A percentile compares a stretch with the other conserved stretches of the same genome.
These are phyloP conservation scores for Magnolia sinica DNA, from an alignment of 164 flowering plant genomes.

Conservation along the genomic window DNA sequence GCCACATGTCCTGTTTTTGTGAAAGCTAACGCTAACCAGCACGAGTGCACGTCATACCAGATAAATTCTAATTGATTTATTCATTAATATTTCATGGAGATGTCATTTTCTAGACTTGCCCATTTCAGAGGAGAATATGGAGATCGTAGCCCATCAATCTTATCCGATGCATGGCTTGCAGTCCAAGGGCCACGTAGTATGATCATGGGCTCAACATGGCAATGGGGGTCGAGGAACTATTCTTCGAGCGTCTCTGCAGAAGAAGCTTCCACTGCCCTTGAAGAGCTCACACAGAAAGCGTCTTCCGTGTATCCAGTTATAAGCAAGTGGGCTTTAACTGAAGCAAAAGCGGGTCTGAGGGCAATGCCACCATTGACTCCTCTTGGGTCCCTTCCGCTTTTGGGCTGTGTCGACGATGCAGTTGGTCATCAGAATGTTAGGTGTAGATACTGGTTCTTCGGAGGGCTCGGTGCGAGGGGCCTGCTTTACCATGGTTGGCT, in stretches of 20 bases:
- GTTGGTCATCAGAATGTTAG: conserved; percentile 22
- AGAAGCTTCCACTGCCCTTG: conserved; percentile 66
- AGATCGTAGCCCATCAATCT: conserved; percentile 65
- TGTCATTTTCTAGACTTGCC: background rate
- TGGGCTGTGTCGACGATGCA: conserved; percentile 66
- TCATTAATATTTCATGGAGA: background rate
- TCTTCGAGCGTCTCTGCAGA: conserved; percentile 49
- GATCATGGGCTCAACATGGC: conserved; percentile 94
- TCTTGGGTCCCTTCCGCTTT: conserved; percentile 75
- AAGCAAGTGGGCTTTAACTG: conserved; percentile 50
- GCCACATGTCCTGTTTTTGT: too few species aligned
- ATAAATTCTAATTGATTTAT: too few species aligned
- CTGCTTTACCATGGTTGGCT: conserved; percentile 85
- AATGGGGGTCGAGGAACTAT: conserved; percentile 76
- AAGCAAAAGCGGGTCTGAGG: conserved; percentile 79
- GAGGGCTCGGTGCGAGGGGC: conserved; percentile 94
- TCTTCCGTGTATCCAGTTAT: conserved; percentile 65
- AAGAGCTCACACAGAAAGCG: conserved; percentile 73
- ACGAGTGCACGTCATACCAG: too few species aligned
- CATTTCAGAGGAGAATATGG: conserved; percentile 55
- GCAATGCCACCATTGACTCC: conserved; percentile 91
- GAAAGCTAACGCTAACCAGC: too few species aligned
- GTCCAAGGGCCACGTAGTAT: conserved; percentile 60
- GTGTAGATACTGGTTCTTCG: conserved; percentile 74
- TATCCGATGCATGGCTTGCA: conserved; percentile 94